A percentile compares a stretch with the other conserved stretches of the same genome.
These are phyloP conservation scores for Podila epigama DNA, from an alignment of 192 early-diverging fungal genomes.

Conservation along the genomic window DNA sequence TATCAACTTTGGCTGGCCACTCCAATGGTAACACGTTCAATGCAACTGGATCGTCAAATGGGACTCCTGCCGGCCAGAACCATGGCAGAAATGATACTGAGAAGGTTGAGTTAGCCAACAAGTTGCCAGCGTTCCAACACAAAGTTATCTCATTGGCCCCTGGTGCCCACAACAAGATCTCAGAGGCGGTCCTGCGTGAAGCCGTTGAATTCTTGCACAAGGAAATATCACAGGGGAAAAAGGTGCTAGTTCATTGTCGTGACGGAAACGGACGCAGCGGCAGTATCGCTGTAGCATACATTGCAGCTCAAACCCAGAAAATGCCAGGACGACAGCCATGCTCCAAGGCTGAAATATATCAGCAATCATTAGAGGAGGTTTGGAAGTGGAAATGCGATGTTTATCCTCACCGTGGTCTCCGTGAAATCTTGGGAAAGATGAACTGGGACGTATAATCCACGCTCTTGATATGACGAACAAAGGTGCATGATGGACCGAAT, in stretches of 20 bases:
- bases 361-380: conserved; percentile 20
- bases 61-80: background rate
- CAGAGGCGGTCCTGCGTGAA: conserved; percentile 31
- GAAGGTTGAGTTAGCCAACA: background rate
- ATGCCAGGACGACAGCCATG: background rate
- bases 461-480: too few relatives aligned
- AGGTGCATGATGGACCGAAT: too few relatives aligned
- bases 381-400: conserved; percentile 52
- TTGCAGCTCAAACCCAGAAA: conserved; percentile 18
- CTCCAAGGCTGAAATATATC: background rate
- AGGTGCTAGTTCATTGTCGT: conserved; percentile 44
- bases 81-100: background rate
- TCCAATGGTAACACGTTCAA: background rate
- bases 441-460: background rate
- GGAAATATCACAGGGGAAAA: conserved; percentile 30
- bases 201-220: conserved; percentile 22
- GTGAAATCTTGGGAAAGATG: conserved; percentile 22
- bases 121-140: conserved; percentile 10
- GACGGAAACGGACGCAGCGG: conserved; percentile 45
- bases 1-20: background rate
- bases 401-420: conserved; percentile 41
- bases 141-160: conserved; percentile 32
- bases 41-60: background rate
- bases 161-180: conserved; percentile 29
- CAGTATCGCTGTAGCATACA: conserved; percentile 33